Conservation (phyloP, 2,329 filamentous ascomycete genomes). For the Phyllosticta ampelicida region DNA sequence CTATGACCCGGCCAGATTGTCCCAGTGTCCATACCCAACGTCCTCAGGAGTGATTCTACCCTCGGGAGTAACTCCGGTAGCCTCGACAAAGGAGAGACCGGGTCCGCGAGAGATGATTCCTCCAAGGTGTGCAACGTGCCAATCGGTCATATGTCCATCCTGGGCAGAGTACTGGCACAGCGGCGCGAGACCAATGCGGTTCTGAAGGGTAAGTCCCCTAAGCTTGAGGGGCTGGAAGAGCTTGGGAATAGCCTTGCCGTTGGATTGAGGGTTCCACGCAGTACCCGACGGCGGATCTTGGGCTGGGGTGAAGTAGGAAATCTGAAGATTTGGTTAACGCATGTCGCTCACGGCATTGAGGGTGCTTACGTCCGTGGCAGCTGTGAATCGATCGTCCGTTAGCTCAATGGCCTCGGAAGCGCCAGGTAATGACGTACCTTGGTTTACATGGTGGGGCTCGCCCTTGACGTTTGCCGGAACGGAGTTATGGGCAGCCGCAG, state of each 20-base stretch:
- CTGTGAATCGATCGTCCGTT: background rate
- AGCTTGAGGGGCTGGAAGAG: conserved; percentile 49
- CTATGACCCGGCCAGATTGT: background rate
- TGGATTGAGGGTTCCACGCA: conserved; percentile 35
- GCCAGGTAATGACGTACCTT: background rate
- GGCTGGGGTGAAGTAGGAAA: conserved; percentile 38
- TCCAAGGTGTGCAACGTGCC: conserved; percentile 73
- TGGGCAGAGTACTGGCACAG: conserved; percentile 58
- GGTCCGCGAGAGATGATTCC: conserved; percentile 68
- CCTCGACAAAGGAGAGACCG: conserved; percentile 65
- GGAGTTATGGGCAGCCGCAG: background rate
- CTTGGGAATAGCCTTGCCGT: conserved; percentile 42
- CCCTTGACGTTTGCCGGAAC: background rate
- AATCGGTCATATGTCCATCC: conserved; percentile 65
- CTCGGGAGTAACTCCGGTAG: conserved; percentile 61
- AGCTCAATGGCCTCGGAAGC: background rate
- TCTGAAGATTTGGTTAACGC: conserved; percentile 14
- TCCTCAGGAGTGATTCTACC: conserved; percentile 79
- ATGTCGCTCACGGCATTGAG: background rate
- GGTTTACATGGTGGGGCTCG: background rate
- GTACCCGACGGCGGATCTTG: conserved; percentile 38
- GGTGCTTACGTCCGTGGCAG: background rate
- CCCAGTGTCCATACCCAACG: conserved; percentile 31
- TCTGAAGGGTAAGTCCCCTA: conserved; percentile 50
- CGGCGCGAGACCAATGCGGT: conserved; percentile 54